Evolutionary conservation across 2,329 filamentous ascomycete species (phyloP).

Genomic region (Aspergillus oerlinghausenensis): DNA sequence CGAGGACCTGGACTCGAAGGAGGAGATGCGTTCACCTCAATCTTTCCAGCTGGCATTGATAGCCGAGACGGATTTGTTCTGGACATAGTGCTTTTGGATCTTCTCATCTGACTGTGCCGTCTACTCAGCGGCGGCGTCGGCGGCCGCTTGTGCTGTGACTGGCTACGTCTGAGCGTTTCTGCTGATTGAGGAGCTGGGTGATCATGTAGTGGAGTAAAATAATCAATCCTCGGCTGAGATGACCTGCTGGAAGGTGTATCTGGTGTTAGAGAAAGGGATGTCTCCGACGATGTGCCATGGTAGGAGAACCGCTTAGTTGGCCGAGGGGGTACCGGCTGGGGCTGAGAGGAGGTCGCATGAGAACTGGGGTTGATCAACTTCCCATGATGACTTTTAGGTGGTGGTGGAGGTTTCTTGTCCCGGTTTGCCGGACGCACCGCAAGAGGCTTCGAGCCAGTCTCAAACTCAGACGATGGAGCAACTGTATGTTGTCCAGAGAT

Average conservation of each 20-base stretch:
- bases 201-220: constrained; percentile 22
- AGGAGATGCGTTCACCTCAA: constrained; percentile 35
- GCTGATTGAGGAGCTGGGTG: constrained; percentile 11
- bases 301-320: constrained; percentile 24
- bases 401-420: constrained; percentile 63
- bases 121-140: constrained; percentile 47
- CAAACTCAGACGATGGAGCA: constrained; percentile 47
- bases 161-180: constrained; percentile 26
- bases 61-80: constrained; percentile 29
- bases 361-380: constrained; percentile 58
- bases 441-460: constrained; percentile 41
- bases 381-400: constrained; percentile 72
- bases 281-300: constrained; percentile 21
- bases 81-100: constrained; percentile 32
- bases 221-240: constrained; percentile 50
- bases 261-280: constrained; percentile 13
- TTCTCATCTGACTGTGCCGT: constrained; percentile 44
- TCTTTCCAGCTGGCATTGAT: constrained; percentile 42
- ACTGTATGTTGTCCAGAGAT: constrained; percentile 46
- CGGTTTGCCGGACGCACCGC: constrained; percentile 29
- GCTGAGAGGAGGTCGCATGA: constrained; percentile 20
- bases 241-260: constrained; percentile 31
- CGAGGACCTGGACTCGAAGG: constrained; percentile 28
- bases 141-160: constrained; percentile 38
- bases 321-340: constrained; percentile 20